Evolutionary conservation across 2,329 filamentous ascomycete genomes (phyloP).

Genomic region (Hymenoscyphus occultus): DNA sequence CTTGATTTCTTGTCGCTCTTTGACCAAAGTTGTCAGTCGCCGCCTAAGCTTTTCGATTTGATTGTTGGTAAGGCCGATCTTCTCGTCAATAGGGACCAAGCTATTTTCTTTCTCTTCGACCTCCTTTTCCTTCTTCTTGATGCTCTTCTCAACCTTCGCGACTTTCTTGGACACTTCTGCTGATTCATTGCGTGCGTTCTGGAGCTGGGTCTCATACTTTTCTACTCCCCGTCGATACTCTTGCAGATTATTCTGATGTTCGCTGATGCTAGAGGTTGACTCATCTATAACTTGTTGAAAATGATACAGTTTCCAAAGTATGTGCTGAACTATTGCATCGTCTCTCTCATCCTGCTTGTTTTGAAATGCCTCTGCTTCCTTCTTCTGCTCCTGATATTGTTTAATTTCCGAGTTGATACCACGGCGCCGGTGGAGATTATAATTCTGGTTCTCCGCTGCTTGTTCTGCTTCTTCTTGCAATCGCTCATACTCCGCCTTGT

Average conservation of each 20-base stretch:
- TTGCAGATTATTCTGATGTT: constrained; percentile 91
- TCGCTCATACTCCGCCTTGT: constrained; percentile 89
- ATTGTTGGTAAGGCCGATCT: constrained; percentile 73
- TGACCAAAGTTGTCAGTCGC: constrained; percentile 67
- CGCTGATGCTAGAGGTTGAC: constrained; percentile 84
- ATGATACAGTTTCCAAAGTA: constrained; percentile 94
- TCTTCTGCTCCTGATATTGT: constrained; percentile 95
- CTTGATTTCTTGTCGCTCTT: constrained; percentile 72
- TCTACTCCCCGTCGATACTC: constrained; percentile 87
- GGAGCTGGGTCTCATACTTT: constrained; percentile 75
- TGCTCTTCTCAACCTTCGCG: constrained; percentile 76
- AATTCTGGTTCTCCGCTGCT: constrained; percentile 82
- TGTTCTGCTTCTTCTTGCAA: constrained; percentile 85
- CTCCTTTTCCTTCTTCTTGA: constrained; percentile 80
- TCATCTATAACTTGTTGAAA: constrained; percentile 92
- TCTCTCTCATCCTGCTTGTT: constrained; percentile 88
- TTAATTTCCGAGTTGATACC: constrained; percentile 98
- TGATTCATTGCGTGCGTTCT: constrained; percentile 81
- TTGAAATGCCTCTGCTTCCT: constrained; percentile 90
- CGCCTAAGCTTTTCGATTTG: constrained; percentile 67
- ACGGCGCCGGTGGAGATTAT: constrained; percentile 82
- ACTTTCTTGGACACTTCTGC: constrained; percentile 73
- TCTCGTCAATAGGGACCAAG: constrained; percentile 87
- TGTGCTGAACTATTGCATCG: constrained; percentile 86
- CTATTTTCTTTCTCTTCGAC: constrained; percentile 84